Evolutionary conservation across 495 filamentous ascomycete species (phyloP), one percentile per base, ranked within the genome.

Genomic region (Penicillium ochrochloron): DNA sequence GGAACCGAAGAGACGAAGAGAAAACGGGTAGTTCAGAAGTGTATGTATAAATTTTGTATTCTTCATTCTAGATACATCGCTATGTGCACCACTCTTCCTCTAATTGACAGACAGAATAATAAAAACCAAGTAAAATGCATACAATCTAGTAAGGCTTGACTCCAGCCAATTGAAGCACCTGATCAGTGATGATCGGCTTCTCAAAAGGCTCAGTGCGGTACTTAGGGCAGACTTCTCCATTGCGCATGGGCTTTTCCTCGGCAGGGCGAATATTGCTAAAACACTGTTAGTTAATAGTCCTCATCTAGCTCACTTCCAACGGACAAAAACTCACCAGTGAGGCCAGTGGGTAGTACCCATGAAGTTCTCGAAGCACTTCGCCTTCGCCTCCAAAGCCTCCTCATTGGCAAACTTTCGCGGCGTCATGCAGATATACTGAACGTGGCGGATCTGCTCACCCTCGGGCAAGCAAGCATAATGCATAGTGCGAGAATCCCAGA

Each of bases 401-500:
- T 58, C 51, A 2, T 60, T 67, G 1, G 73, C 71, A 35, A 76
- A 73, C 19, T 66, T 48, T 2, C 68, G 29, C 34, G 73, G 73
- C 12, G 71, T 76, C 71, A 74, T 73, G 55, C 71, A 74, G 50
- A 74, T 70, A 25, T 76, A 74, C 41, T 74, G 71, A 11, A 74
- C 73, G 50, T 75, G 73, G 19, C 78, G 70, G 29, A 77, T 79
- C 51, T 77, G 71, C n/a, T 76, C 54, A 2, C 77, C 76, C 54
- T 75, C 68, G 3, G 77, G 77, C 33, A 74, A 52, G 33, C 66
- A 66, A 10, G 75, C 77, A 33, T 79, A 79, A 60, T 81, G 78
- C 68, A 80, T 75, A 12, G 77, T 75, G 17, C 77, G 67, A 0
- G 72, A 76, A 34, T 81, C 78, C 78, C 78, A 78, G 12, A 80